Evolutionary conservation across 2,329 filamentous ascomycete genomes (phyloP).

Genomic region (Talaromyces islandicus): DNA sequence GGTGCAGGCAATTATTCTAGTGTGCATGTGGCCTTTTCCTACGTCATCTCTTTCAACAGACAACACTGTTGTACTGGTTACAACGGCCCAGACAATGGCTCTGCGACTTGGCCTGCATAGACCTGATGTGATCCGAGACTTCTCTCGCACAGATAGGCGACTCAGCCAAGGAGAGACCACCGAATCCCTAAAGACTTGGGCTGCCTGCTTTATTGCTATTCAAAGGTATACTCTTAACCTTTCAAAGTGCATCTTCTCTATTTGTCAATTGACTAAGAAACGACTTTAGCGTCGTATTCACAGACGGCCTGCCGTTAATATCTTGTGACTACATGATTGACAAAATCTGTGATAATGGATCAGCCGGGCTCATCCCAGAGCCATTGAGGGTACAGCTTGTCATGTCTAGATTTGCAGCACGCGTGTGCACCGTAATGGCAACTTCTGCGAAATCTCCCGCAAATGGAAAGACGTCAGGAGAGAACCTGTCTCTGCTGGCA

Average conservation of each 20-base stretch:
- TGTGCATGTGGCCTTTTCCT: slow-evolving; percentile 20
- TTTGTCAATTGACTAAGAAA: background rate
- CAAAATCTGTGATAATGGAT: background rate
- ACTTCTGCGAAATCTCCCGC: background rate
- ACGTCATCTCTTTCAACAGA: slow-evolving; percentile 15
- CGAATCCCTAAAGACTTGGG: slow-evolving; percentile 15
- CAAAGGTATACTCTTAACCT: slow-evolving; percentile 7
- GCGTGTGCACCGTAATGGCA: slow-evolving; percentile 6
- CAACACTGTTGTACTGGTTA: slow-evolving; percentile 13
- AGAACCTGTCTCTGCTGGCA: slow-evolving; percentile 3
- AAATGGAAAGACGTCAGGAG: background rate
- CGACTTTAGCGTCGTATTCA: background rate
- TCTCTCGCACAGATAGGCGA: slow-evolving; percentile 11
- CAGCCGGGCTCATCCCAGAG: background rate
- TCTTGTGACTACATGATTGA: slow-evolving; percentile 6
- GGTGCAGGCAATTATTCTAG: slow-evolving; percentile 16
- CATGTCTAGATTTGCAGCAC: slow-evolving; percentile 10
- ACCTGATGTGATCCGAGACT: slow-evolving; percentile 15
- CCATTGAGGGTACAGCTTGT: slow-evolving; percentile 7
- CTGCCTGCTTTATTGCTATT: slow-evolving; percentile 14
- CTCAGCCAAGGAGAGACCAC: slow-evolving; percentile 10
- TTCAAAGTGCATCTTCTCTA: background rate
- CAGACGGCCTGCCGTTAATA: slow-evolving; percentile 1
- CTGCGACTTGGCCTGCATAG: slow-evolving; percentile 17
- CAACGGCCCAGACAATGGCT: slow-evolving; percentile 14